Percentiles rank a stretch among this genome's conserved stretches.
Conservation (phyloP, 2,329 filamentous ascomycete species). For the Colletotrichum higginsianum region DNA sequence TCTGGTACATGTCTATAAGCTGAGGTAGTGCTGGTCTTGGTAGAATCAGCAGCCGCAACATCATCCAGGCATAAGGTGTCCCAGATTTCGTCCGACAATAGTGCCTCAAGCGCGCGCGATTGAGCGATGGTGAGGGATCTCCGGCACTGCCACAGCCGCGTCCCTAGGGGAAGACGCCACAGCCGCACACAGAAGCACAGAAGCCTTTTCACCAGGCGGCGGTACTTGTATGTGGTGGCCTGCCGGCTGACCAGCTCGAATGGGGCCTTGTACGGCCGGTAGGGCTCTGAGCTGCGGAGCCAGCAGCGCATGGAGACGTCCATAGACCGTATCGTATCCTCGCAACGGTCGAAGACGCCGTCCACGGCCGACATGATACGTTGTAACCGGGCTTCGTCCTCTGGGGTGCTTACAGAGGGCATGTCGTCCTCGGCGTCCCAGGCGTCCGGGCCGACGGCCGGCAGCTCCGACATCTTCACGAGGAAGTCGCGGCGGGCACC, state of each 20-base stretch:
- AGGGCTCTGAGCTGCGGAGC: slow-evolving; percentile 8
- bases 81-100: background rate
- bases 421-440: background rate
- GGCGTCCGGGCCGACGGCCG: background rate
- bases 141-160: background rate
- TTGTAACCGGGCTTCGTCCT: background rate
- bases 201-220: background rate
- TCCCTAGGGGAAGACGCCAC: background rate
- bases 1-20: background rate
- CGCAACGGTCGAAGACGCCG: background rate
- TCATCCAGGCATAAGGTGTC: background rate
- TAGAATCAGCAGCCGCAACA: background rate
- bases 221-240: background rate
- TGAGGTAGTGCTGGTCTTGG: background rate
- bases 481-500: slow-evolving; percentile 4
- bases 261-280: slow-evolving; percentile 14
- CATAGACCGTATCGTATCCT: slow-evolving; percentile 1
- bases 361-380: background rate
- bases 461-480: slow-evolving; percentile 8
- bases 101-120: background rate
- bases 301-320: slow-evolving; percentile 19
- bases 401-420: background rate
- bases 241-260: slow-evolving; percentile 6
- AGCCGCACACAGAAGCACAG: background rate
- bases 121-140: background rate